Conservation (phyloP, 495 filamentous ascomycete species). For the Neurospora africana region DNA sequence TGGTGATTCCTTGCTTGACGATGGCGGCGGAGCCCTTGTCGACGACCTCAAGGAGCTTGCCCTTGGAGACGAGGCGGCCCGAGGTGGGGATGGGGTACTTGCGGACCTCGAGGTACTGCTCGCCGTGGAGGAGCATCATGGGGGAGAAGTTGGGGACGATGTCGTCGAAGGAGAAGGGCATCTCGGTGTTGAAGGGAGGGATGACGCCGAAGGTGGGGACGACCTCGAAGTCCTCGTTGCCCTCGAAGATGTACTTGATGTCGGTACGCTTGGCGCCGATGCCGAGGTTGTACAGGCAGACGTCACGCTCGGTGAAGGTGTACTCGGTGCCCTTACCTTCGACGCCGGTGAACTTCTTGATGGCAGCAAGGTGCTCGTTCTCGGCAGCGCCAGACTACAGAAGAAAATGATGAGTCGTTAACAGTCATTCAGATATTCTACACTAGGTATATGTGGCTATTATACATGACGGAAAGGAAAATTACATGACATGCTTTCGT, state of each 20-base stretch:
- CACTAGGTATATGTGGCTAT: conserved; percentile 22
- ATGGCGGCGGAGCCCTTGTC: conserved; percentile 93
- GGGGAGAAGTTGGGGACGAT: conserved; percentile 90
- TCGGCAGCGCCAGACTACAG: conserved; percentile 24
- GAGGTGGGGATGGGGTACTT: conserved; percentile 90
- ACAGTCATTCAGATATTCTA: conserved; percentile 10
- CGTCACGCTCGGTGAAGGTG: conserved; percentile 72
- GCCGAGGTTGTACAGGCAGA: conserved; percentile 92
- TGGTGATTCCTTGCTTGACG: conserved; percentile 67
- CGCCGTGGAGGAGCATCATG: conserved; percentile 98
- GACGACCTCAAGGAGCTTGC: conserved; percentile 82
- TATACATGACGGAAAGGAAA: conserved; percentile 13
- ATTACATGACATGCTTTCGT: conserved; percentile 5
- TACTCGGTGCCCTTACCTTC: conserved; percentile 68
- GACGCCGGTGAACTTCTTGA: conserved; percentile 64
- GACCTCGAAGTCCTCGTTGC: conserved; percentile 79
- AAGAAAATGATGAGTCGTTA: conserved; percentile 17
- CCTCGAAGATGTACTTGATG: conserved; percentile 78
- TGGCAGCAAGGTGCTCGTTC: conserved; percentile 51
- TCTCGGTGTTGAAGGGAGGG: conserved; percentile 76
- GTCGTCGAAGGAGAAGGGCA: conserved; percentile 71
- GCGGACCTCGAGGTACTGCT: conserved; percentile 94
- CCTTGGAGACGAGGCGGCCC: conserved; percentile 68
- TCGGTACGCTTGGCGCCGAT: conserved; percentile 90
- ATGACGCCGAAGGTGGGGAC: conserved; percentile 93